Evolutionary conservation across 805 yeast genomes (phyloP).

Genomic region (Cyberlindnera samutprakarnensis): DNA sequence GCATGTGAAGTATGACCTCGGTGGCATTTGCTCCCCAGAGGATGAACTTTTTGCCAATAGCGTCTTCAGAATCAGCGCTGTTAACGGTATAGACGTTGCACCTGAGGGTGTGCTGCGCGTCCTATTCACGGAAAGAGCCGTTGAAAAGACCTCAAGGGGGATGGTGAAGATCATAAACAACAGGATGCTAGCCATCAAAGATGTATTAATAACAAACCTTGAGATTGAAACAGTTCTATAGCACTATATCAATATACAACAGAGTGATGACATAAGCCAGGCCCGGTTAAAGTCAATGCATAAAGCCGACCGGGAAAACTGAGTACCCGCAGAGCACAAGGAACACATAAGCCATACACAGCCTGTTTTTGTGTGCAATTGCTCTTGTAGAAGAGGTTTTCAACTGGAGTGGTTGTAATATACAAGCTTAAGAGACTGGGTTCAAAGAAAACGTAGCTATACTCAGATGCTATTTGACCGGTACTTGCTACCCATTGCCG

Average conservation of each 20-base stretch:
- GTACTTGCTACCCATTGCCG: not conserved
- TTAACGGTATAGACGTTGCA: conserved; percentile 18
- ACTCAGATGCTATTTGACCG: too few relatives aligned
- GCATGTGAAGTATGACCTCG: conserved; percentile 1
- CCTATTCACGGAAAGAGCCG: not conserved
- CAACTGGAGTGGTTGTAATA: too few relatives aligned
- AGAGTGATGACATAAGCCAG: too few relatives aligned
- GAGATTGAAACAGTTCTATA: conserved; percentile 1
- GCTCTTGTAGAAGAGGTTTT: too few relatives aligned
- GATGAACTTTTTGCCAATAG: conserved; percentile 9
- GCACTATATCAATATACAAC: too few relatives aligned
- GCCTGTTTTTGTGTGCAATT: too few relatives aligned
- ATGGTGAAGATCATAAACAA: conserved; percentile 2
- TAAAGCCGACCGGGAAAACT: too few relatives aligned
- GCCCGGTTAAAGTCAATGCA: too few relatives aligned
- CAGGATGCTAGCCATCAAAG: conserved; percentile 6
- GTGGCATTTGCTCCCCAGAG: conserved; percentile 8
- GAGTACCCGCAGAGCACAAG: too few relatives aligned
- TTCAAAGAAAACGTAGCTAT: too few relatives aligned
- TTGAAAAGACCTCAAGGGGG: conserved; percentile 1
- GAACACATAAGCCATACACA: too few relatives aligned
- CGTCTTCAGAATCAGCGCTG: conserved; percentile 12
- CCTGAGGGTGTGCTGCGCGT: not conserved
- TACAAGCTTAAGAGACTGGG: too few relatives aligned
- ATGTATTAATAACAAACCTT: conserved; percentile 10